Conservation (phyloP, 495 filamentous ascomycete species). For the Cercophora samala region DNA sequence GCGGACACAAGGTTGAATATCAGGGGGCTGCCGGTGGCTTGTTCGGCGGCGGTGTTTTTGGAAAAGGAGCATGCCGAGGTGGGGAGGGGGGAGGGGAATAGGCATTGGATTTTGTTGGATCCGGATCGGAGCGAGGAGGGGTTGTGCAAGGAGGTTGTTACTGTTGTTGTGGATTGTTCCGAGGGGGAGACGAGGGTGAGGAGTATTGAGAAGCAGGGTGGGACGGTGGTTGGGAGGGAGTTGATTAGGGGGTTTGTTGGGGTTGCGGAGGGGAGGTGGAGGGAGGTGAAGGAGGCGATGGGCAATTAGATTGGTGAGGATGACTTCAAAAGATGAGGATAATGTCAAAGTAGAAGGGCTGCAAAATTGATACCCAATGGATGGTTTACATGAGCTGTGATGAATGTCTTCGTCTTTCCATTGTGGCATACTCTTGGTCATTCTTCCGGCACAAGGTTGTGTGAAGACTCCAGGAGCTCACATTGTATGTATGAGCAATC, state of each 20-base stretch:
- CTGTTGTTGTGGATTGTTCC: slow-evolving; percentile 65
- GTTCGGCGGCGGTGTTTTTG: slow-evolving; percentile 72
- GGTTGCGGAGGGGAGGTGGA: slow-evolving; percentile 43
- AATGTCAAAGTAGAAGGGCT: not conserved
- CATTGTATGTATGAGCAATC: too few relatives aligned
- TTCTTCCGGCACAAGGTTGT: too few relatives aligned
- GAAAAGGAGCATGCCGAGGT: slow-evolving; percentile 56
- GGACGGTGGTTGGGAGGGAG: slow-evolving; percentile 44
- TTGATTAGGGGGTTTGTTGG: slow-evolving; percentile 40
- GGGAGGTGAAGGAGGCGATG: slow-evolving; percentile 36
- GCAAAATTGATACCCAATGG: slow-evolving; percentile 14
- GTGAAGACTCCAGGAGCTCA: too few relatives aligned
- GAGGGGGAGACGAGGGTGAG: slow-evolving; percentile 55
- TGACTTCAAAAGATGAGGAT: not conserved
- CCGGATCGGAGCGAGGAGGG: slow-evolving; percentile 87
- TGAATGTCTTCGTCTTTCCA: not conserved
- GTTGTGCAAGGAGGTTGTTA: slow-evolving; percentile 69
- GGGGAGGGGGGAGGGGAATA: slow-evolving; percentile 37
- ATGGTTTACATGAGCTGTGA: not conserved
- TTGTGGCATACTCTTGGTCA: not conserved
- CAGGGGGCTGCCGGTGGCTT: slow-evolving; percentile 64
- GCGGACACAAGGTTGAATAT: slow-evolving; percentile 51
- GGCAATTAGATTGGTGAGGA: not conserved
- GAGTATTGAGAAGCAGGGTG: slow-evolving; percentile 79
- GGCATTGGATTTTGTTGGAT: slow-evolving; percentile 77